Evolutionary conservation across 2,329 filamentous ascomycete species (phyloP).

Genomic region (Alternaria ethzedia): DNA sequence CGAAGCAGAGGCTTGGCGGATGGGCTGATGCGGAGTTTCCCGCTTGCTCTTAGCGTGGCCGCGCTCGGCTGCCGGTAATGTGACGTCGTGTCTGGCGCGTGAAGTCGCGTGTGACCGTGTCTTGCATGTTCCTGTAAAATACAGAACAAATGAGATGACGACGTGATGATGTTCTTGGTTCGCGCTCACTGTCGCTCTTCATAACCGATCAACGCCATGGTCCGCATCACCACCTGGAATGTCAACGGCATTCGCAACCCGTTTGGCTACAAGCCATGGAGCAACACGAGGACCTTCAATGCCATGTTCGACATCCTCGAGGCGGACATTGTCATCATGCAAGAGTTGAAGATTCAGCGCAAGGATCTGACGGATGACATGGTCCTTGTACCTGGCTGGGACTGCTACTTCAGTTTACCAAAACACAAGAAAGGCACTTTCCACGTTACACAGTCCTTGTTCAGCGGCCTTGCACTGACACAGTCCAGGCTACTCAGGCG

Average conservation of each 20-base stretch:
- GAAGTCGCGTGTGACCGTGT: slow-evolving; percentile 12
- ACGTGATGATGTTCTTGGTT: slow-evolving; percentile 11
- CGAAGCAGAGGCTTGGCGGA: slow-evolving; percentile 26
- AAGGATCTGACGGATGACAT: slow-evolving; percentile 94
- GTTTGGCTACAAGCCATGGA: slow-evolving; percentile 62
- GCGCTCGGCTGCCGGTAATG: slow-evolving; percentile 21
- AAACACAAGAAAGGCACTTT: slow-evolving; percentile 84
- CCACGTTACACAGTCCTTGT: neutral
- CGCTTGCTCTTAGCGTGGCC: slow-evolving; percentile 31
- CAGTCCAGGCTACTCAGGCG: slow-evolving; percentile 83
- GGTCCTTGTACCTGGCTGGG: slow-evolving; percentile 93
- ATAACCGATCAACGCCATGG: slow-evolving; percentile 51
- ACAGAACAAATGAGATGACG: neutral
- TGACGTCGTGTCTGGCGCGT: slow-evolving; percentile 31
- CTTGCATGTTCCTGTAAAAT: neutral
- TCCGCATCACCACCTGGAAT: slow-evolving; percentile 74
- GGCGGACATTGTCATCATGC: slow-evolving; percentile 91
- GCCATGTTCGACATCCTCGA: slow-evolving; percentile 94
- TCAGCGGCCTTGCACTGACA: slow-evolving; percentile 16
- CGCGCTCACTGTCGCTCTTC: slow-evolving; percentile 8
- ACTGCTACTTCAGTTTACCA: slow-evolving; percentile 93
- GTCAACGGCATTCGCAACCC: slow-evolving; percentile 62
- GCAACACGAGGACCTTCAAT: slow-evolving; percentile 53
- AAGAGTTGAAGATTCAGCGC: slow-evolving; percentile 94
- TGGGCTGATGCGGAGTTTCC: slow-evolving; percentile 18